Conservation (phyloP, 2,329 filamentous ascomycete genomes). For the Rhexocercosporidium sp. region DNA sequence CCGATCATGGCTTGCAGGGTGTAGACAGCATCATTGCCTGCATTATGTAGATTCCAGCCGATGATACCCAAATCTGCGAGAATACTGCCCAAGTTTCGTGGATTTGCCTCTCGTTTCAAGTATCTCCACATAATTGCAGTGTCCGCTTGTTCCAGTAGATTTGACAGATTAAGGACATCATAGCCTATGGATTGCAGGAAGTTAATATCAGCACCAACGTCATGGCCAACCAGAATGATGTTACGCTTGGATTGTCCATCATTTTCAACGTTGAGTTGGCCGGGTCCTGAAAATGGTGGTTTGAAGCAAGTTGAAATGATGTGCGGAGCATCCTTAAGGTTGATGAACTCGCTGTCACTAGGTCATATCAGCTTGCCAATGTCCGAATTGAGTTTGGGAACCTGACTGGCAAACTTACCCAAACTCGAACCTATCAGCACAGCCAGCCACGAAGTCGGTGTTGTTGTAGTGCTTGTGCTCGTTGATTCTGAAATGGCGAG, state of each 20-base stretch:
- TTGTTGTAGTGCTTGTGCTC: constrained; percentile 75
- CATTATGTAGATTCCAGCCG: constrained; percentile 78
- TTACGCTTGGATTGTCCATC: constrained; percentile 49
- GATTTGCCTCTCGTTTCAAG: constrained; percentile 57
- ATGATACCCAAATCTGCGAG: constrained; percentile 68
- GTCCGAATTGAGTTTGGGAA: not conserved
- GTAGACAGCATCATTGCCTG: constrained; percentile 83
- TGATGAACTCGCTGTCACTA: constrained; percentile 60
- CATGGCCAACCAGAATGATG: constrained; percentile 82
- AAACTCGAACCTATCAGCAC: constrained; percentile 77
- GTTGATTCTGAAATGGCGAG: constrained; percentile 76
- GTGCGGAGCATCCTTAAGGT: constrained; percentile 49
- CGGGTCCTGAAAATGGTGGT: constrained; percentile 54
- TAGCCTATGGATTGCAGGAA: constrained; percentile 72
- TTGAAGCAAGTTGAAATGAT: constrained; percentile 60
- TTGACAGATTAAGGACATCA: constrained; percentile 56
- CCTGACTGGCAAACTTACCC: constrained; percentile 55
- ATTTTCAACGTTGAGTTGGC: not conserved
- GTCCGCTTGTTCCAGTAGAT: constrained; percentile 71
- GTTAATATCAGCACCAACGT: constrained; percentile 67
- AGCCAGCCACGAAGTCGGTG: constrained; percentile 69
- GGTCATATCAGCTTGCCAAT: constrained; percentile 11
- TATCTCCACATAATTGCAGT: constrained; percentile 74
- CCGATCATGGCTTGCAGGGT: constrained; percentile 76
- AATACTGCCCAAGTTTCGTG: constrained; percentile 63